Conservation (phyloP, 2,329 filamentous ascomycete genomes). For the Ophiostoma himal-ulmi region DNA sequence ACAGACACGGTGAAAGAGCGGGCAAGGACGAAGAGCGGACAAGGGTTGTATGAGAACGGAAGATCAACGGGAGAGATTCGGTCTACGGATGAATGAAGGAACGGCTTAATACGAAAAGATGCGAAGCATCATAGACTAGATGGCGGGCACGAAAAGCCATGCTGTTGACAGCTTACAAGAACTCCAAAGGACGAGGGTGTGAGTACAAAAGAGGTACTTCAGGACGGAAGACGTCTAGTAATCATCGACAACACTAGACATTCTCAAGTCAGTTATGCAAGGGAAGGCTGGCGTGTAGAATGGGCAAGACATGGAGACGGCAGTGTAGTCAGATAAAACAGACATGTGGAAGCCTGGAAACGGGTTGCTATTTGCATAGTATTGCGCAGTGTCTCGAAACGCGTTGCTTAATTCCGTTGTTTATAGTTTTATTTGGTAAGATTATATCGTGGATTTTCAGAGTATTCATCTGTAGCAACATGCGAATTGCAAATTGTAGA, state of each 20-base stretch:
- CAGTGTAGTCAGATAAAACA: background rate
- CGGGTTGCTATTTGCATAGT: too few species aligned
- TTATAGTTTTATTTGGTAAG: too few species aligned
- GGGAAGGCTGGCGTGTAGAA: background rate
- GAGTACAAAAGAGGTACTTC: background rate
- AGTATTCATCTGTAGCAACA: too few species aligned
- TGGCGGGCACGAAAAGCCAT: background rate
- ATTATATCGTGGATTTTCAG: too few species aligned
- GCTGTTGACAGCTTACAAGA: background rate
- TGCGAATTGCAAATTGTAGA: too few species aligned
- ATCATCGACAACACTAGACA: background rate
- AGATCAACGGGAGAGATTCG: background rate
- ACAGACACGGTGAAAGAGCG: background rate
- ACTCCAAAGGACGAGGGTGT: background rate
- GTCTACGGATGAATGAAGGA: background rate
- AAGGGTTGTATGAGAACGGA: background rate
- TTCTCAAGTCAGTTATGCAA: background rate
- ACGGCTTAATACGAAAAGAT: background rate
- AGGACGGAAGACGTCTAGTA: background rate
- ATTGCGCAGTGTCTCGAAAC: too few species aligned
- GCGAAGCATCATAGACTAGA: background rate
- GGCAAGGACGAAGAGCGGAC: too few species aligned
- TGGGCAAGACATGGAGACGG: background rate
- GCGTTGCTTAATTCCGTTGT: too few species aligned
- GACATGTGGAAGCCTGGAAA: too few species aligned